Evolutionary conservation across 225 moss, liverwort and hornwort genomes (phyloP).

Genomic region (Physcomitrium patens): DNA sequence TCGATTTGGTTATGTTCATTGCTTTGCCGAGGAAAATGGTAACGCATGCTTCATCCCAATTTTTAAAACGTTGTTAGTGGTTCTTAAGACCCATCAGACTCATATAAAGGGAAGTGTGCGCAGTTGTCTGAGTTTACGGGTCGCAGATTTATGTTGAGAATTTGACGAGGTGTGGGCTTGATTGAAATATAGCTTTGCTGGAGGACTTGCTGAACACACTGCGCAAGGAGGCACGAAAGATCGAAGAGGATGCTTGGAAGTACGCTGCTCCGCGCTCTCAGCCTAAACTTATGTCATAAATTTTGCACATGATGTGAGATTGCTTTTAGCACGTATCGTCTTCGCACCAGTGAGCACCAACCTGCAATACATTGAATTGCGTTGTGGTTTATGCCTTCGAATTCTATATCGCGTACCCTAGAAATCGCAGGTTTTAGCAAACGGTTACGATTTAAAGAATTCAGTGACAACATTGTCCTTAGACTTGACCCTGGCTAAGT

Average conservation of each 20-base stretch:
- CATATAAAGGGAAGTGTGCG: neutral
- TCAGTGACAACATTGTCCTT: constrained; percentile 7
- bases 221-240: constrained; percentile 54
- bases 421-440: neutral
- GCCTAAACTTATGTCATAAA: constrained; percentile 55
- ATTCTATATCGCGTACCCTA: constrained; percentile 9
- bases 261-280: constrained; percentile 62
- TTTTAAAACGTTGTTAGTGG: too few species aligned
- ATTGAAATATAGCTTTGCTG: constrained; percentile 43
- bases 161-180: constrained; percentile 23
- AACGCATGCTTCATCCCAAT: too few species aligned
- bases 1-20: too few species aligned
- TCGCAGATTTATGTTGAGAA: constrained; percentile 5
- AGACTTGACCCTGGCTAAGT: neutral
- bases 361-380: constrained; percentile 20
- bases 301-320: neutral
- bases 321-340: constrained; percentile 13
- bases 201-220: constrained; percentile 54
- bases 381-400: neutral
- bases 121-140: neutral
- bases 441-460: constrained; percentile 10
- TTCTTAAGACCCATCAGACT: neutral
- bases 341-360: constrained; percentile 21
- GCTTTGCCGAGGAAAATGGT: too few species aligned
- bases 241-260: constrained; percentile 68